These are phyloP conservation scores for Astrephomene gubernaculifera DNA, from an alignment of 139 green algal species.

Conservation along the genomic window DNA sequence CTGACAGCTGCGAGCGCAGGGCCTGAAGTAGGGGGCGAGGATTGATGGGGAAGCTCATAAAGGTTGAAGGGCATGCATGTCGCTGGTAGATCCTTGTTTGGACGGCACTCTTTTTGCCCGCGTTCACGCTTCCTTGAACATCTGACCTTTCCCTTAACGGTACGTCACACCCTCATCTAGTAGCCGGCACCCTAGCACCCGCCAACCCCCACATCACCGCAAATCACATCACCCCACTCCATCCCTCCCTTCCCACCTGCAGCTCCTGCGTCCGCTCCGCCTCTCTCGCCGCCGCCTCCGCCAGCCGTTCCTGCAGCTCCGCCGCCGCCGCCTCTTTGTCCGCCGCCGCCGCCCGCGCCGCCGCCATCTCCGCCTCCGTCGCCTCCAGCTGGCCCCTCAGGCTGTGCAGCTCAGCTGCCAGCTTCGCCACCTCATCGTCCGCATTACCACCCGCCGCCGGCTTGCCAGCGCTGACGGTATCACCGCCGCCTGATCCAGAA, in stretches of 20 bases:
- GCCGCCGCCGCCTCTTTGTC: slow-evolving; percentile 33
- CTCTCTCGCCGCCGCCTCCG: slow-evolving; percentile 23
- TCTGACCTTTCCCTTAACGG: no score
- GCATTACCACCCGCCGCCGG: background rate
- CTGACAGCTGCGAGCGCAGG: slow-evolving; percentile 11
- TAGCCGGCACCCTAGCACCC: no score
- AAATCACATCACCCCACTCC: background rate
- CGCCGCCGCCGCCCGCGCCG: slow-evolving; percentile 22
- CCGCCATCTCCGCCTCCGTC: slow-evolving; percentile 35
- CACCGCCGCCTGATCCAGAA: background rate
- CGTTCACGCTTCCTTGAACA: no score
- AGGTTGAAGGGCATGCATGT: no score
- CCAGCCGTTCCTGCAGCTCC: slow-evolving; percentile 41
- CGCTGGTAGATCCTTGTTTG: no score
- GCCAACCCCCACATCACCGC: background rate
- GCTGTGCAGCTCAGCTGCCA: slow-evolving; percentile 11
- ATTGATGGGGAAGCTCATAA: no score
- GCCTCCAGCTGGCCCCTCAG: background rate
- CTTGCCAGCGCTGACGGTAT: no score
- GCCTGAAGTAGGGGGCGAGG: background rate
- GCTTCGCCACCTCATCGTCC: background rate
- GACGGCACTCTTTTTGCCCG: no score
- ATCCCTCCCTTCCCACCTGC: slow-evolving; percentile 6
- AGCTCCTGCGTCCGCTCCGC: slow-evolving; percentile 40
- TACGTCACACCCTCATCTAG: no score